Evolutionary conservation across 176 grass and related monocot species (phyloP).

Genomic region (Hyparrhenia diplandra): DNA sequence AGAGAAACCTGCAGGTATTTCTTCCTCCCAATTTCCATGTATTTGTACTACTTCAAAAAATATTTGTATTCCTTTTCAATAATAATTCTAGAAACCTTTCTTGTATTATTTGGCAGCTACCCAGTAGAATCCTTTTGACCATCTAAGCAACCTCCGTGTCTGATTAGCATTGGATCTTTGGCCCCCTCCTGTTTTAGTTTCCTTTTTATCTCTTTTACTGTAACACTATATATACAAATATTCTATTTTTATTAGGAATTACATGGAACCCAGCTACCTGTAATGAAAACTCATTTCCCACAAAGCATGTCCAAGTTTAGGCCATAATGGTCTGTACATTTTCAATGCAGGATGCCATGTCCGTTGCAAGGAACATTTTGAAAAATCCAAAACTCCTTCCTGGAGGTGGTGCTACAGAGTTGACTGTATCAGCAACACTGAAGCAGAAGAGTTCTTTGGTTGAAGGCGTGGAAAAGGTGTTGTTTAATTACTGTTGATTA

Average conservation of each 20-base stretch:
- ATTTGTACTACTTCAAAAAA: no score
- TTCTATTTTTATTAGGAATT: no score
- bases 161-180: neutral
- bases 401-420: conserved; percentile 92
- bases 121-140: neutral
- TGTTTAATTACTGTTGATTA: neutral
- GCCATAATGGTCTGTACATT: no score
- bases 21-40: neutral
- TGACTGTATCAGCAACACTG: conserved; percentile 85
- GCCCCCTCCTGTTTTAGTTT: neutral
- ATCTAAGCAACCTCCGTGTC: neutral
- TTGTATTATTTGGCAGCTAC: neutral
- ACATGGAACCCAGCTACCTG: neutral
- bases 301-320: neutral
- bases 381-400: conserved; percentile 96
- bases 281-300: neutral
- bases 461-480: conserved; percentile 98
- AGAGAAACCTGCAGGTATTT: conserved; percentile 89
- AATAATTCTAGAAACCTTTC: neutral
- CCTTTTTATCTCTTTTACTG: no score
- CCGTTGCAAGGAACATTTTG: conserved; percentile 89
- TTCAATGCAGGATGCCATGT: conserved; percentile 76
- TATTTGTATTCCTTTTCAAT: neutral
- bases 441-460: conserved; percentile 93
- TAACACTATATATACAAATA: no score